These are phyloP conservation scores for Medicago truncatula DNA, from an alignment of 306 rosid genomes.

Conservation along the genomic window MtrunA17r5.0-ANR NC_053043.1:19552001-19552500, in stretches of 20 bases:
- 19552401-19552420: constrained; percentile 96
- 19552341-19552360: constrained; percentile 94
- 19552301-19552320: constrained; percentile 23
- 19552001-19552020: background rate
- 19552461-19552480: constrained; percentile 26
- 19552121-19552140: constrained; percentile 9
- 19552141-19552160: constrained; percentile 1
- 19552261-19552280: constrained; percentile 11
- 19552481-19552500: constrained; percentile 15
- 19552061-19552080: background rate
- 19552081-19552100: background rate
- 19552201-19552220: constrained; percentile 7
- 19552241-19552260: constrained; percentile 14
- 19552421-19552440: constrained; percentile 82
- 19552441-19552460: constrained; percentile 75
- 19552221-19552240: constrained; percentile 15
- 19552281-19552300: constrained; percentile 19
- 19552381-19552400: constrained; percentile 94
- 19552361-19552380: constrained; percentile 87
- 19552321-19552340: constrained; percentile 63
- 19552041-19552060: background rate
- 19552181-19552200: constrained; percentile 24
- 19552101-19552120: background rate
- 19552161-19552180: constrained; percentile 21
- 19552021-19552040: constrained; percentile 12